Evolutionary conservation across 768 basidiomycete genomes (phyloP), one percentile per base, ranked within the genome.

Genomic region (Pholiota conissans): DNA sequence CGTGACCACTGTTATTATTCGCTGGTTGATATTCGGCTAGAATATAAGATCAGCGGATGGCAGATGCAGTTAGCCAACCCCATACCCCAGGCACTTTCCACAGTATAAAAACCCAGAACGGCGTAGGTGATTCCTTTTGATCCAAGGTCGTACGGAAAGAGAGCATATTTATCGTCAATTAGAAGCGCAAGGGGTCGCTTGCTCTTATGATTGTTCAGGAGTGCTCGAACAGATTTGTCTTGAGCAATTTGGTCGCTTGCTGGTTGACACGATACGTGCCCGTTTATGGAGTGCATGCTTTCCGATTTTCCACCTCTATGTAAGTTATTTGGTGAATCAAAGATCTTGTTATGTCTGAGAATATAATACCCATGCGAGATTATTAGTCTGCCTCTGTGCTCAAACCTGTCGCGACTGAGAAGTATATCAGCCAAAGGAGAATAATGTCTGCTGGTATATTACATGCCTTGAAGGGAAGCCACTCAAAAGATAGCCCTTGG

Each of bases 341-440:
- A 35, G 55, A 16, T 49, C 1, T 35, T 2, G 13, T n/a, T 34
- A 28, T 35, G 1, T 42, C 11, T 3, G 24, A 46, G 37, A 35
- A 53, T 52, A n/a, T 66, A 82, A 55, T 60, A 93, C 91, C 90
- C 92, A 68, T 94, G 91, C 7, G 91, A 94, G 49, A 94, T 84
- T 42, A 94, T 91, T 5, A 91, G 65, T 60, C 76, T 83, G 14
- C 92, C 91, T 14, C 70, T 76, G 39, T 86, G 80, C 46, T 79
- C 73, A 63, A 89, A 93, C 14, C 76, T 63, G 63, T 94, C 91
- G 9, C 89, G 87, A 47, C 91, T 93, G 59, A 24, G 29, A 13
- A 55, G 32, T 20, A 18, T 16, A 40, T 2, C 24, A 46, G 28
- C 53, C 18, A 30, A 45, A 32, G 22, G 56, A 24, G 35, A 56